These are phyloP conservation scores for Crithidia thermophila DNA, from an alignment of 208 protist species.

Conservation along the genomic window DNA sequence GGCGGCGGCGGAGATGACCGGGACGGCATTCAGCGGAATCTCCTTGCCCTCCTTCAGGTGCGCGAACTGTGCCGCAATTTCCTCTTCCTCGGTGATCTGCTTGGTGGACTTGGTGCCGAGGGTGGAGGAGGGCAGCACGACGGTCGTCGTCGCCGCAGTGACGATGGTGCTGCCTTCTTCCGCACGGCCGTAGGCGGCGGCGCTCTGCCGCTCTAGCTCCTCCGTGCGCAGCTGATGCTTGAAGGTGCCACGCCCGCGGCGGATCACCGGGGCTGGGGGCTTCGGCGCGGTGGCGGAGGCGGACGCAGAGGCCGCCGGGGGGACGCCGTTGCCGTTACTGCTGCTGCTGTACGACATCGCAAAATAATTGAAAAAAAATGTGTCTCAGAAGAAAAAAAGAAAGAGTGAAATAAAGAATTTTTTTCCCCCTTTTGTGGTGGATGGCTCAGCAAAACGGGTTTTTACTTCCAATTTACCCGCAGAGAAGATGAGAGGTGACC, in stretches of 20 bases:
- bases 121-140: constrained; percentile 48
- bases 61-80: constrained; percentile 27
- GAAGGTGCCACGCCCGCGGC: constrained; percentile 76
- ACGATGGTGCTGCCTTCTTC: constrained; percentile 52
- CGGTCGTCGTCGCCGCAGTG: constrained; percentile 51
- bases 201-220: constrained; percentile 37
- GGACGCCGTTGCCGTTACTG: not conserved
- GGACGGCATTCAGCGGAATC: constrained; percentile 32
- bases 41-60: constrained; percentile 28
- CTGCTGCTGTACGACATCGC: not conserved
- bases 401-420: not conserved
- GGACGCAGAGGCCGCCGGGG: not conserved
- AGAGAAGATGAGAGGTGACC: no score
- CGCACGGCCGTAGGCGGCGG: constrained; percentile 11
- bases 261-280: constrained; percentile 38
- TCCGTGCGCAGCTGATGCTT: constrained; percentile 72
- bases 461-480: constrained; percentile 10
- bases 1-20: constrained; percentile 38
- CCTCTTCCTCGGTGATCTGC: constrained; percentile 31
- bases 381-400: constrained; percentile 8
- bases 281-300: constrained; percentile 7
- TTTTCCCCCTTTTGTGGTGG: not conserved
- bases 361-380: not conserved
- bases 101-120: constrained; percentile 20
- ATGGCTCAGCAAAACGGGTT: not conserved